Base-by-base conservation (phyloP, 306 rosid species). In the Acacia crassicarpa region DNA sequence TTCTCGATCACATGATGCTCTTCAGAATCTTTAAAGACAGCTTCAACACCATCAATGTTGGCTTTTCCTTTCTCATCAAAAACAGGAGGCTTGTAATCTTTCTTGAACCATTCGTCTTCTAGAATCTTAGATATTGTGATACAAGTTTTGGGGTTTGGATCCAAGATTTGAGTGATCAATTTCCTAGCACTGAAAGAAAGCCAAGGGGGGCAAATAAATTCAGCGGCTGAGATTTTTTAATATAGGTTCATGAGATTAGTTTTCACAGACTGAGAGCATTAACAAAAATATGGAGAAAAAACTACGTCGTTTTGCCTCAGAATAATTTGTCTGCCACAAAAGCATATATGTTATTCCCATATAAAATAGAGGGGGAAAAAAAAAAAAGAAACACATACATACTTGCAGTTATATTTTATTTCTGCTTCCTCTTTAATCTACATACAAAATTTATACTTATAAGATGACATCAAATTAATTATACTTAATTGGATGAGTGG, bases 151-250 rank as follows among this genome's bases (percentile, higher is more conserved):
- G 99, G 98, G 73, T 93, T 91, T 27, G 99, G 99, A 87, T 95
- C 97, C 92, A 95, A 85, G 87, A 95, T 89, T 75, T 90, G 90
- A 83, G 94, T 73, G 72, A 95, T 93, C 86, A 95, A 85, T 90
- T 93, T 95, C 92, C 92, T 90, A 15, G 97, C 99, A 79, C 91
- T 86, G 78, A 93, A 91, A 79, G 99, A 93, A 75, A 93, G 91
- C 99, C 99, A 95, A 20, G 99, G 98, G 69, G 99, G 99, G 82
- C 89, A 95, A 82, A 92, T 90, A 82, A 92, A 95, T 44, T 92
- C 96, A 58, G 97, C 99, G 38, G 91, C 32, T 30, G 32, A 30
- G 32, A 30, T 30, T 30, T 30, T 30, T 30, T 30, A 1, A 30
- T 30, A 30, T 2, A 30, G 1, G 32, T 30, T 30, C 32, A 30